These are phyloP conservation scores for Sequoiadendron giganteum DNA, from an alignment of 75 land plant genomes.

Conservation along the genomic window DNA sequence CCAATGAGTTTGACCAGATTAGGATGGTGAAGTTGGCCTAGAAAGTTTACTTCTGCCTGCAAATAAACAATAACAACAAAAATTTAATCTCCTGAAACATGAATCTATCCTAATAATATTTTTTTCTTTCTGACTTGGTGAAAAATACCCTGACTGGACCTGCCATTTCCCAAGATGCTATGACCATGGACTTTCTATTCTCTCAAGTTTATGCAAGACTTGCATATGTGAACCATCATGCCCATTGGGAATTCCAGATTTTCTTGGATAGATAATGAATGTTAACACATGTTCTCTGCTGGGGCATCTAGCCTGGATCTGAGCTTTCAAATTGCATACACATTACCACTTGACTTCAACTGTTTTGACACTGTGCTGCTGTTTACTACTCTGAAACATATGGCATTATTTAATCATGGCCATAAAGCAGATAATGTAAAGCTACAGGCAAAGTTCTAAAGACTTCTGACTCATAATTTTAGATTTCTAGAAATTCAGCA, in stretches of 20 bases:
- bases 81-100: neutral
- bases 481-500: neutral
- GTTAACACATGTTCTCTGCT: no score
- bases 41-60: conserved; percentile 48
- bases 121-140: neutral
- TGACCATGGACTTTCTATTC: neutral
- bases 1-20: conserved; percentile 48
- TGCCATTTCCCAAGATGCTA: neutral
- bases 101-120: neutral
- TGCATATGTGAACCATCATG: no score
- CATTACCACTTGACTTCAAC: neutral
- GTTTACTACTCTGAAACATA: neutral
- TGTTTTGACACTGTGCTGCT: neutral
- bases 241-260: no score
- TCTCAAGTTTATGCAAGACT: neutral
- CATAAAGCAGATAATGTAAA: neutral
- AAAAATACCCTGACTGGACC: neutral
- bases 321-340: neutral
- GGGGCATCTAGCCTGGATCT: neutral
- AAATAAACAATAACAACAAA: conserved; percentile 6
- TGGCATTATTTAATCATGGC: neutral
- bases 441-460: neutral
- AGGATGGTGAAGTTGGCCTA: conserved; percentile 33
- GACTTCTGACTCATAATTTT: neutral
- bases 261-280: no score